phyloP scores from a whole-genome alignment of 2,329 filamentous ascomycete species.

The Xylariaceae sp. region DNA sequence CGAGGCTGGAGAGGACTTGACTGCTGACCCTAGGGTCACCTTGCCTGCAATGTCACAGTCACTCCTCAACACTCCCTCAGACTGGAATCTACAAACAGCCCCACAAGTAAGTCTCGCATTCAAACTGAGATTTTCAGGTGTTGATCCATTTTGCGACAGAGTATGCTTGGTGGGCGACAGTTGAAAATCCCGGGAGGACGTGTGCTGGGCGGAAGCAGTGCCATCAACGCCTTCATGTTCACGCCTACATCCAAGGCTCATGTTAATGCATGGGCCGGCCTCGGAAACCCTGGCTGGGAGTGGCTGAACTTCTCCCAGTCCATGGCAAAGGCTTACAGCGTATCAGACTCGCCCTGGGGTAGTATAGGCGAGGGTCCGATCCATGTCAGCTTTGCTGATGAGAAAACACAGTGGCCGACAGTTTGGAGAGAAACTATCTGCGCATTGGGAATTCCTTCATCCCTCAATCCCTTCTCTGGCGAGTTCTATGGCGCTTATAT shows the following conservation, averaged over 20 bases:
- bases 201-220: conserved; percentile 28
- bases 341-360: neutral
- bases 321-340: conserved; percentile 11
- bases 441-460: conserved; percentile 16
- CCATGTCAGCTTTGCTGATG: neutral
- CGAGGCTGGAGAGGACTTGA: conserved; percentile 7
- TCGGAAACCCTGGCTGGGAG: conserved; percentile 31
- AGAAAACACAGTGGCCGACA: neutral
- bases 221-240: conserved; percentile 24
- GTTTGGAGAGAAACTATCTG: conserved; percentile 1
- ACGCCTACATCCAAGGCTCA: conserved; percentile 9
- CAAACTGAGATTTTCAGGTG: too few relatives aligned
- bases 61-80: neutral
- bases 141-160: neutral
- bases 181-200: conserved; percentile 20
- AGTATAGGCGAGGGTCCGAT: neutral
- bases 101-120: conserved; percentile 13
- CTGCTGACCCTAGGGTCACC: neutral
- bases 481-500: conserved; percentile 6
- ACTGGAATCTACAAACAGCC: conserved; percentile 4
- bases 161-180: conserved; percentile 13
- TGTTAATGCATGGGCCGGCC: conserved; percentile 23
- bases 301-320: conserved; percentile 27
- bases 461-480: conserved; percentile 17
- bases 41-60: neutral